phyloP scores from a whole-genome alignment of 352 stramenopile species.

The Phytophthora rubi region DNA sequence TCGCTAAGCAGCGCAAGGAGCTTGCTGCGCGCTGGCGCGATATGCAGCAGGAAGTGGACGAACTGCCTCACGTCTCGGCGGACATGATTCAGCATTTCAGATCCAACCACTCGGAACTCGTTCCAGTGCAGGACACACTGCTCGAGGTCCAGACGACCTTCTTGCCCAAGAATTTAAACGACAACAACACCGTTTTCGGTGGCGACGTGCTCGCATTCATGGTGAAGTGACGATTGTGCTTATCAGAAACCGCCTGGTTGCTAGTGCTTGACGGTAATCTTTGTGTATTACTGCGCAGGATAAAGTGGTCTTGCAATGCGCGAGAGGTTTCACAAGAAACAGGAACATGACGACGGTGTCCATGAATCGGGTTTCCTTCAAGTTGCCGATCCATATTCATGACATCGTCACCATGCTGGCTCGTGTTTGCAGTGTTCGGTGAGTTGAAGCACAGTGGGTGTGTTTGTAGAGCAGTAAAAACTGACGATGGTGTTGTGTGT shows the following conservation, averaged over 20 bases:
- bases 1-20: slow-evolving; percentile 62
- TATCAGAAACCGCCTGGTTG: neutral
- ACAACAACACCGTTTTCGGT: slow-evolving; percentile 75
- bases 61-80: slow-evolving; percentile 51
- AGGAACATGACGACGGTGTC: slow-evolving; percentile 66
- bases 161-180: slow-evolving; percentile 72
- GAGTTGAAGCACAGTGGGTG: slow-evolving; percentile 1
- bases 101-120: slow-evolving; percentile 40
- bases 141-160: slow-evolving; percentile 75
- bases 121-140: slow-evolving; percentile 58
- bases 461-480: neutral
- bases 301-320: slow-evolving; percentile 67
- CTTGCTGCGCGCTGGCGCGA: slow-evolving; percentile 56
- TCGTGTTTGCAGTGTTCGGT: slow-evolving; percentile 62
- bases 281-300: slow-evolving; percentile 23
- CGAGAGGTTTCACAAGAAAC: slow-evolving; percentile 69
- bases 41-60: slow-evolving; percentile 65
- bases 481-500: neutral
- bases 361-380: slow-evolving; percentile 78
- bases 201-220: slow-evolving; percentile 67
- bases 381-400: slow-evolving; percentile 60
- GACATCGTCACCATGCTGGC: slow-evolving; percentile 69
- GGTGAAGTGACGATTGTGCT: slow-evolving; percentile 7
- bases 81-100: slow-evolving; percentile 61
- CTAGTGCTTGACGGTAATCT: neutral